Conservation (phyloP, 495 filamentous ascomycete species). For the Penicillium bialowiezense region DNA sequence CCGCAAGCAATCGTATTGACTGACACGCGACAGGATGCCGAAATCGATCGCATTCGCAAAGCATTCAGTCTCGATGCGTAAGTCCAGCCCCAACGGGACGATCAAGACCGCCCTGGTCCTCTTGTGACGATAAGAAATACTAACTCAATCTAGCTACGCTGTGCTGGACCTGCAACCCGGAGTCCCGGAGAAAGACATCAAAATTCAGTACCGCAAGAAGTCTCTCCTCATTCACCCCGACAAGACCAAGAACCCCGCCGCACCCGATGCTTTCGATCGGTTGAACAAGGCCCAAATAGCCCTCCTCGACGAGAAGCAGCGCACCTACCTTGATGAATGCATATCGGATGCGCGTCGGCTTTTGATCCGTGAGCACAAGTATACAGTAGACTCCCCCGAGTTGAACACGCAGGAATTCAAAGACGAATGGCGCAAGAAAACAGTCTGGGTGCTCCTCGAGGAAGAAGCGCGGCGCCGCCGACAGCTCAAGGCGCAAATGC, state of each 20-base stretch:
- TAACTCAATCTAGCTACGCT: slow-evolving; percentile 62
- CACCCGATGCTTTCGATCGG: slow-evolving; percentile 94
- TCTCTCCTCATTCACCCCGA: slow-evolving; percentile 98
- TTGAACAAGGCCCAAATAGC: slow-evolving; percentile 91
- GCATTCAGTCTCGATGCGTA: slow-evolving; percentile 89
- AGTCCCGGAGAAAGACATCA: slow-evolving; percentile 94
- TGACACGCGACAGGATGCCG: slow-evolving; percentile 67
- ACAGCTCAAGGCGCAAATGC: slow-evolving; percentile 90
- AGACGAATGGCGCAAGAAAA: slow-evolving; percentile 85
- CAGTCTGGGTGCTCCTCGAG: slow-evolving; percentile 87
- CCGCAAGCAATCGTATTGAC: background rate
- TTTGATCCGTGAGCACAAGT: slow-evolving; percentile 88
- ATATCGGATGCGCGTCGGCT: slow-evolving; percentile 95
- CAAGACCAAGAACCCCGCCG: slow-evolving; percentile 87
- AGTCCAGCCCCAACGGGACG: slow-evolving; percentile 23
- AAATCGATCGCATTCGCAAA: slow-evolving; percentile 90
- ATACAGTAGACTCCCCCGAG: slow-evolving; percentile 83
- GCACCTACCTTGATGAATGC: slow-evolving; percentile 82
- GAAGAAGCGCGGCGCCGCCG: slow-evolving; percentile 81
- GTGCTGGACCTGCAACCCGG: slow-evolving; percentile 95
- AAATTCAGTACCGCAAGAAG: slow-evolving; percentile 87
- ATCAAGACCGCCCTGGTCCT: background rate
- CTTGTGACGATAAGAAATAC: background rate
- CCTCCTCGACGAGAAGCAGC: slow-evolving; percentile 91
- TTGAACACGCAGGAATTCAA: slow-evolving; percentile 75